Evolutionary conservation across 495 filamentous ascomycete genomes (phyloP).

Genomic region (Aspergillus sclerotiicarbonarius): DNA sequence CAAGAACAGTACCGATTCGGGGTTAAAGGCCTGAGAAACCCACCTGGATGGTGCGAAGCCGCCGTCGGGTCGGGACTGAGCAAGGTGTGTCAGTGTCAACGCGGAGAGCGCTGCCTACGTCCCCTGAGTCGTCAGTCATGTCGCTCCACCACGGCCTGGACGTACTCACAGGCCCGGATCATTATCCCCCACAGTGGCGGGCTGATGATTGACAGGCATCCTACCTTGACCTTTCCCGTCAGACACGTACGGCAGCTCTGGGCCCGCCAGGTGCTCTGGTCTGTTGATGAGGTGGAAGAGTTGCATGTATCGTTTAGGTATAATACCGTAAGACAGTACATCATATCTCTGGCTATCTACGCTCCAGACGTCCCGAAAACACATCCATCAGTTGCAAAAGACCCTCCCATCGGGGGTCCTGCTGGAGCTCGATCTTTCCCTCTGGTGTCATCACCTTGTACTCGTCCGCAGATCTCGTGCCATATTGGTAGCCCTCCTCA

Average conservation of each 20-base stretch:
- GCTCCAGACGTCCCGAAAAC: slow-evolving; percentile 4
- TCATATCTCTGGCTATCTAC: too few species aligned
- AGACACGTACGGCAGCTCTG: not conserved
- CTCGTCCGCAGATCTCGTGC: slow-evolving; percentile 22
- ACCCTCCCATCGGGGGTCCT: slow-evolving; percentile 22
- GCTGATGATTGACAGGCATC: not conserved
- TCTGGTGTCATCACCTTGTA: slow-evolving; percentile 23
- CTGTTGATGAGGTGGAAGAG: too few species aligned
- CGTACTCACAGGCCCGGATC: not conserved
- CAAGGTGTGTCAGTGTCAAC: not conserved
- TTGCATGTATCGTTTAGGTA: too few species aligned
- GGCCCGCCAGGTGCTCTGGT: not conserved
- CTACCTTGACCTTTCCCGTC: not conserved
- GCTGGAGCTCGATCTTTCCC: slow-evolving; percentile 24
- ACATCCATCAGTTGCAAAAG: slow-evolving; percentile 16
- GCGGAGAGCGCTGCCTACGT: not conserved
- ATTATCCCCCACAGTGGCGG: not conserved
- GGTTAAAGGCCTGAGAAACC: not conserved
- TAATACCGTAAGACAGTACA: too few species aligned
- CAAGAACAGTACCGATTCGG: too few species aligned
- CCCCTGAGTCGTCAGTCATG: not conserved
- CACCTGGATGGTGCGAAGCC: not conserved
- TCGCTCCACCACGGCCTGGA: not conserved
- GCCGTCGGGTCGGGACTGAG: not conserved
- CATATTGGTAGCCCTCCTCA: slow-evolving; percentile 17